Base-by-base conservation (phyloP, 352 stramenopile species). In the Sclerospora graminicola region DNA sequence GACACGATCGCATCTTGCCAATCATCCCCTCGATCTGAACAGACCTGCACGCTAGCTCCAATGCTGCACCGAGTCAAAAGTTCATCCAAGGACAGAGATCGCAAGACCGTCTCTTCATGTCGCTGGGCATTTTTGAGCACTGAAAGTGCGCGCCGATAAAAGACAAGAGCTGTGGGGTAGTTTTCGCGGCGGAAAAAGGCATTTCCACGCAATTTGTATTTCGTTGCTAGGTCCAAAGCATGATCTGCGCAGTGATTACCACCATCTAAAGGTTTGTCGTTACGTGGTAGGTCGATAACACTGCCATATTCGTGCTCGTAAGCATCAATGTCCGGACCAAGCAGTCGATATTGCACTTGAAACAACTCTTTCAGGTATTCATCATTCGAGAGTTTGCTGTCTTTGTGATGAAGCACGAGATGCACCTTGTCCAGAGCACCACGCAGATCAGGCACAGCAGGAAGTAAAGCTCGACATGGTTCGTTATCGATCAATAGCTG, bases 101-200 rank as follows among this genome's bases (percentile, higher is more conserved):
- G 44, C 6, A 81, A 42, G 7, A 37, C 41, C 10, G 63, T 66
- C 5, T 86, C 69, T 48, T 65, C 57, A 20, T 71, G 66, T 15
- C 73, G n/a, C n/a, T n/a, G n/a, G n/a, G n/a, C n/a, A n/a, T n/a
- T n/a, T n/a, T n/a, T n/a, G n/a, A n/a, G n/a, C n/a, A n/a, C n/a
- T n/a, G n/a, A n/a, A n/a, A n/a, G n/a, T n/a, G n/a, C n/a, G n/a
- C n/a, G n/a, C n/a, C n/a, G n/a, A n/a, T n/a, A n/a, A n/a, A n/a
- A n/a, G n/a, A n/a, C n/a, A n/a, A n/a, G n/a, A n/a, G n/a, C 63
- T 3, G 71, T 73, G 1, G 60, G 45, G 33, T 74, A 76, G 26
- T 89, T 84, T 0, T 71, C 77, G 2, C 67, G 64, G 8, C 63
- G 62, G 43, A 84, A 89, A 36, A 78, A 86, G 13, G 26, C 21